Evolutionary conservation across 2,329 filamentous ascomycete genomes (phyloP).

Genomic region (Colletotrichum godetiae): DNA sequence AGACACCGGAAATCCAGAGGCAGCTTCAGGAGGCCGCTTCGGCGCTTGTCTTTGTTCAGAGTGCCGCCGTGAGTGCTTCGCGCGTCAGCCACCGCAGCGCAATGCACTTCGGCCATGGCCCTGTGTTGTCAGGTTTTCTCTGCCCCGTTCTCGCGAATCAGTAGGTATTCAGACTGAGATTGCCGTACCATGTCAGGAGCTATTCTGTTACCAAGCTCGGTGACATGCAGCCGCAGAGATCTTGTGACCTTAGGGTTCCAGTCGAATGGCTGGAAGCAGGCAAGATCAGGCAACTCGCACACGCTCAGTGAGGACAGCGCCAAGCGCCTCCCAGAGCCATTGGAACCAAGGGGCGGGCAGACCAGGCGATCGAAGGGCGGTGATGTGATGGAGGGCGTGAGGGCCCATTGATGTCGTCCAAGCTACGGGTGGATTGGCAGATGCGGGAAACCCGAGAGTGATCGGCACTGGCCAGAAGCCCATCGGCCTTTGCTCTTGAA

Average conservation of each 20-base stretch:
- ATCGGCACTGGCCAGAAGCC: constrained; percentile 33
- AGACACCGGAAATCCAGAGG: not conserved
- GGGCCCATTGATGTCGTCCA: constrained; percentile 13
- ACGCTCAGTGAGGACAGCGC: constrained; percentile 18
- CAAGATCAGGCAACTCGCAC: constrained; percentile 32
- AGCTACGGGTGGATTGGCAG: constrained; percentile 25
- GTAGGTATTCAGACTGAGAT: not conserved
- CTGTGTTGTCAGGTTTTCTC: not conserved
- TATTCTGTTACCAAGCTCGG: not conserved
- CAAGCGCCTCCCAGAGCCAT: constrained; percentile 21
- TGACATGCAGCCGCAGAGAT: constrained; percentile 20
- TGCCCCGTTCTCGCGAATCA: not conserved
- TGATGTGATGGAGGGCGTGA: constrained; percentile 15
- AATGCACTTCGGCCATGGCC: not conserved
- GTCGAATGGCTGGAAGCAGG: constrained; percentile 17
- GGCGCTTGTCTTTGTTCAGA: no score
- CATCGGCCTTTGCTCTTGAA: constrained; percentile 18
- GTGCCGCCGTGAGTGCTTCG: not conserved
- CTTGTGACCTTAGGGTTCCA: constrained; percentile 28
- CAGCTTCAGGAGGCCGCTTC: not conserved
- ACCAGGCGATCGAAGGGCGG: constrained; percentile 9
- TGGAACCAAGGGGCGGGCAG: constrained; percentile 7
- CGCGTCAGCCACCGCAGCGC: not conserved
- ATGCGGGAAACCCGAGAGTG: constrained; percentile 31
- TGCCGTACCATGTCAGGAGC: not conserved